phyloP scores from a whole-genome alignment of 2,329 filamentous ascomycete species.

The Tolypocladium tropicale region DNA sequence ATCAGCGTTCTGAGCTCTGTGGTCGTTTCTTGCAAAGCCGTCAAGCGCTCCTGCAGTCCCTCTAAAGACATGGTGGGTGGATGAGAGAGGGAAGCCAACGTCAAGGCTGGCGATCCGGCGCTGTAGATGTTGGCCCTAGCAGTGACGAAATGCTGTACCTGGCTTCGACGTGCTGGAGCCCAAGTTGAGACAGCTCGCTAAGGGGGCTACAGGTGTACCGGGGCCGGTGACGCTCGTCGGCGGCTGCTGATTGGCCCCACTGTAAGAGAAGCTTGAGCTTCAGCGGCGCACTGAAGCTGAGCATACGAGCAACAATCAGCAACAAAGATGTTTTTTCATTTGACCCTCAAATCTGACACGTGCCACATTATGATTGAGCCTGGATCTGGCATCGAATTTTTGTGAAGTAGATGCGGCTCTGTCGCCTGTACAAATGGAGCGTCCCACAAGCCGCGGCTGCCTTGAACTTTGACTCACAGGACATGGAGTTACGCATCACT shows the following conservation, averaged over 20 bases:
- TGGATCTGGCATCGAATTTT: no score
- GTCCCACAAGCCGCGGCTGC: not conserved
- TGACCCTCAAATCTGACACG: no score
- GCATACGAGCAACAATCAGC: not conserved
- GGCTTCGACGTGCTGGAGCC: not conserved
- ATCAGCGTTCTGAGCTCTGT: constrained; percentile 49
- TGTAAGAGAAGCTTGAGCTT: not conserved
- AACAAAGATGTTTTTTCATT: not conserved
- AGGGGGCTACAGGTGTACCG: not conserved
- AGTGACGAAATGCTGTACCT: not conserved
- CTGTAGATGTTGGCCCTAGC: not conserved
- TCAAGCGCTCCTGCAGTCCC: constrained; percentile 50
- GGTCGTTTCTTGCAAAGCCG: constrained; percentile 50
- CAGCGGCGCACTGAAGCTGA: not conserved
- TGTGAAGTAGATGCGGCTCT: not conserved
- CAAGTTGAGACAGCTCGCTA: constrained; percentile 1
- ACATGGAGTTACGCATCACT: not conserved
- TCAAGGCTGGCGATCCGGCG: not conserved
- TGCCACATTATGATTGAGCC: no score
- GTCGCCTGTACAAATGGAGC: not conserved
- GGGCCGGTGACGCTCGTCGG: not conserved
- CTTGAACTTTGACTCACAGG: not conserved
- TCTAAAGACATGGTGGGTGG: constrained; percentile 40
- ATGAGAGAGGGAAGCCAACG: not conserved
- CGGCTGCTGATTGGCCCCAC: not conserved